Evolutionary conservation across 2,329 filamentous ascomycete species (phyloP).

Genomic region (Gliomastix tumulicola): DNA sequence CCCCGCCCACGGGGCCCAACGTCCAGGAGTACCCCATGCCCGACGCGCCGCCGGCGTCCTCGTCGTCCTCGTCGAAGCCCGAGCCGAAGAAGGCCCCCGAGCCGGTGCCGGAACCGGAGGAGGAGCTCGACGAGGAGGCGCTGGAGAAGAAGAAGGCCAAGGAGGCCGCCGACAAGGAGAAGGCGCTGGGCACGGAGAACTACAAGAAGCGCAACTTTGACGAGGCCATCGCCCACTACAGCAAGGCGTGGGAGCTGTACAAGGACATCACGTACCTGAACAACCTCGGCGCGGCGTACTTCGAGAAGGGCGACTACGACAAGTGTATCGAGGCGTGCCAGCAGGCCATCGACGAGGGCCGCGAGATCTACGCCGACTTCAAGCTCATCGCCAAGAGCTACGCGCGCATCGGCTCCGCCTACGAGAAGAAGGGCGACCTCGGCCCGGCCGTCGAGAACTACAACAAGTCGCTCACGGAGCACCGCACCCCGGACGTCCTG

Average conservation of each 20-base stretch:
- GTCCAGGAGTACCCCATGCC: conserved; percentile 65
- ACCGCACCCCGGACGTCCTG: conserved; percentile 90
- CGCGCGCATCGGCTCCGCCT: conserved; percentile 85
- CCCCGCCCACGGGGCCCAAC: conserved; percentile 20
- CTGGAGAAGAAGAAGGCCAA: conserved; percentile 83
- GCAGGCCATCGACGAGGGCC: conserved; percentile 83
- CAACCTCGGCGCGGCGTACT: conserved; percentile 89
- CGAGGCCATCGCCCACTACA: conserved; percentile 88
- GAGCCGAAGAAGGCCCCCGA: conserved; percentile 51
- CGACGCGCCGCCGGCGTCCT: conserved; percentile 47
- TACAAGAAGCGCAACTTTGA: conserved; percentile 99
- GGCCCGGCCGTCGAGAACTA: conserved; percentile 79
- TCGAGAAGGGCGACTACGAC: conserved; percentile 92
- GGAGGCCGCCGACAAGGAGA: conserved; percentile 88
- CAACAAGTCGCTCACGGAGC: conserved; percentile 90
- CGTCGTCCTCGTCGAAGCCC: conserved; percentile 27
- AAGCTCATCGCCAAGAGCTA: conserved; percentile 99
- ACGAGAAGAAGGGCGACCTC: conserved; percentile 84
- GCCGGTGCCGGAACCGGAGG: conserved; percentile 53
- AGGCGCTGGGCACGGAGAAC: conserved; percentile 84
- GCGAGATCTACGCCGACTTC: conserved; percentile 87
- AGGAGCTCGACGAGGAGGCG: conserved; percentile 75
- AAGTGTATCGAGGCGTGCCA: conserved; percentile 81
- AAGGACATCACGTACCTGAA: conserved; percentile 98
- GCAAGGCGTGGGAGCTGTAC: conserved; percentile 86